Base-by-base conservation (phyloP, 495 filamentous ascomycete genomes). In the Physcia stellaris region DNA sequence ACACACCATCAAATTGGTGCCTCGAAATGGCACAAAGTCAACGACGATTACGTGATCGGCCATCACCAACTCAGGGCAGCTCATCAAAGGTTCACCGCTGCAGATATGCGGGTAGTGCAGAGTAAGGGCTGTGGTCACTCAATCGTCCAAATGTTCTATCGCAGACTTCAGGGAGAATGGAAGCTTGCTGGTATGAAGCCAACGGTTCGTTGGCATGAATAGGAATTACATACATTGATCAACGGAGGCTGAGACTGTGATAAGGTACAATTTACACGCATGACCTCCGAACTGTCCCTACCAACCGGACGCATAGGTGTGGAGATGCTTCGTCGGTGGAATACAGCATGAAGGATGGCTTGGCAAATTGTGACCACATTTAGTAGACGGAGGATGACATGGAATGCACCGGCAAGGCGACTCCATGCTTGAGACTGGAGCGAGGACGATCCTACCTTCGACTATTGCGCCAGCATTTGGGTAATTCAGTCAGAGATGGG, bases 141-240 rank as follows among this genome's bases (percentile, higher is more conserved):
- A 37, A 75, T 73, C 40, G 82, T 79, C 54, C 68, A 69, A 47
- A 75, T 82, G 53, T 80, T 71, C 55, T 86, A 86, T 57, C 66
- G 63, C 39, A 85, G 81, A 67, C 61, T 83, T 16, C 60, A 83
- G 46, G 80, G 80, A 4, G 71, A 75, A 41, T 87, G 83, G 83
- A 88, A 86, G 61, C 83, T 86, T 57, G 80, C 80, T 1, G 82
- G 83, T 1, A 59, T 88, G 36, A 62, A 66, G 51, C 82, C 83
- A 1, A 63, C 73, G 34, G 79, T 87, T 40, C 58, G 75, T 29
- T 87, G 77, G 78, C 62, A 58, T 45, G 83, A 88, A 65, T 71
- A 76, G 50, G 74, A 81, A 31, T 83, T 82, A 29, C 59, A 68
- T 23, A 61, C 57, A 21, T 52, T 68, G 2, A 67, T 68, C 37